These are phyloP conservation scores for Oryza rufipogon DNA, from an alignment of 176 grass and related monocot species.

Conservation along the genomic window DNA sequence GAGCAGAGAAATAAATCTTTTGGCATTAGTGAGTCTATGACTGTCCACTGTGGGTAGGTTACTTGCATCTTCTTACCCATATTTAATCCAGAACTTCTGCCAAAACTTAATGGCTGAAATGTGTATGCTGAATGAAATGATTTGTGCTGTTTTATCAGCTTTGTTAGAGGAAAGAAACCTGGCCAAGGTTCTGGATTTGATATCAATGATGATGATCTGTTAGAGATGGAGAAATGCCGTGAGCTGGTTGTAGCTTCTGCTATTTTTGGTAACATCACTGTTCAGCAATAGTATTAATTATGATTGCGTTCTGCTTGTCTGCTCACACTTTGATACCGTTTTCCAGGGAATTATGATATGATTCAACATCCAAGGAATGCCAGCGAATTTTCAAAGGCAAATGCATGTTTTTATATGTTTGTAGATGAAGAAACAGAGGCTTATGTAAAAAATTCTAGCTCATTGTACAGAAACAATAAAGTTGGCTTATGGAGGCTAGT, in stretches of 20 bases:
- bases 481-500: constrained; percentile 93
- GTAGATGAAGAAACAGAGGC: constrained; percentile 92
- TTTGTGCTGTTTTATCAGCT: constrained; percentile 54
- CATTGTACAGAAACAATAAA: constrained; percentile 55
- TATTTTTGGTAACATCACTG: constrained; percentile 78
- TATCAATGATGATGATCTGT: constrained; percentile 78
- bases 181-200: constrained; percentile 85
- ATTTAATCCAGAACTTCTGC: neutral
- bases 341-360: constrained; percentile 92
- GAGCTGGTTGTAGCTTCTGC: constrained; percentile 92
- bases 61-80: constrained; percentile 13
- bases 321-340: constrained; percentile 42
- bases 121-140: constrained; percentile 25
- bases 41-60: constrained; percentile 87
- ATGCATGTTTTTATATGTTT: constrained; percentile 98
- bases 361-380: constrained; percentile 92
- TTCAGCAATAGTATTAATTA: neutral
- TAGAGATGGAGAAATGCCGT: constrained; percentile 90
- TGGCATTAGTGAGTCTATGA: constrained; percentile 84
- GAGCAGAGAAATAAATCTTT: constrained; percentile 83
- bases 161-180: constrained; percentile 89
- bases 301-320: constrained; percentile 15
- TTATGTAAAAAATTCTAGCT: constrained; percentile 79
- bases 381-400: constrained; percentile 74
- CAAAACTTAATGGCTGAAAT: neutral